phyloP scores from a whole-genome alignment of 352 stramenopile genomes.

The Pythium biforme region DNA sequence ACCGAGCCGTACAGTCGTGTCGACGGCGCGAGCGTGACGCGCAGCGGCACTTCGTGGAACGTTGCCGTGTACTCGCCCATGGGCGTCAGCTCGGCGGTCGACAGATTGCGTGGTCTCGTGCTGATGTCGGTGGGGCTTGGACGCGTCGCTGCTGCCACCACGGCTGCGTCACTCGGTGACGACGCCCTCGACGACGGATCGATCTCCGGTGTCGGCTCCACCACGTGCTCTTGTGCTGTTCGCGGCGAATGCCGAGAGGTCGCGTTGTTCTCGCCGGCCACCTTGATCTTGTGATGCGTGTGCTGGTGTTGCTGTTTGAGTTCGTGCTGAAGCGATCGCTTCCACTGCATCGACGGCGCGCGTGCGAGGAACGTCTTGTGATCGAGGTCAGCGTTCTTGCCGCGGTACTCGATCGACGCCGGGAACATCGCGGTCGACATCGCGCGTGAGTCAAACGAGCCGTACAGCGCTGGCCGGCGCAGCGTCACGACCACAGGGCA shows the following conservation, averaged over 20 bases:
- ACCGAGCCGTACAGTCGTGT: constrained; percentile 75
- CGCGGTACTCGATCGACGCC: constrained; percentile 55
- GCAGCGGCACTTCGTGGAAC: constrained; percentile 51
- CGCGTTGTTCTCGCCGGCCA: not conserved
- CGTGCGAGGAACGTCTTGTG: constrained; percentile 43
- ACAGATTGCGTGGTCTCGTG: not conserved
- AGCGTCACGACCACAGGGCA: constrained; percentile 70
- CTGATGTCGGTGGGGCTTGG: not conserved
- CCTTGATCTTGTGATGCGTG: constrained; percentile 6
- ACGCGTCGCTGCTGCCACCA: too few species aligned
- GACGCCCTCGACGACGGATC: constrained; percentile 5
- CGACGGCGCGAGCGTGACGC: constrained; percentile 53
- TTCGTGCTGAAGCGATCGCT: constrained; percentile 54
- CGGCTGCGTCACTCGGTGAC: not conserved
- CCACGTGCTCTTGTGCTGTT: not conserved
- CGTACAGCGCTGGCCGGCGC: constrained; percentile 56
- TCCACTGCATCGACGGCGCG: constrained; percentile 68
- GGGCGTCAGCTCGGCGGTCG: constrained; percentile 32
- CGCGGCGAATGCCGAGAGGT: not conserved
- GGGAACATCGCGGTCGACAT: constrained; percentile 77
- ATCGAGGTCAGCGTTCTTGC: constrained; percentile 21
- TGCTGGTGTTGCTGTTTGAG: constrained; percentile 36
- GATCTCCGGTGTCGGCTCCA: constrained; percentile 9
- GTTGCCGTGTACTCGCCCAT: constrained; percentile 62
- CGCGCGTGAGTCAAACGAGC: constrained; percentile 55